Base-by-base conservation (phyloP, 73 alveolate species). In the Paraurostyla sp. region DNA sequence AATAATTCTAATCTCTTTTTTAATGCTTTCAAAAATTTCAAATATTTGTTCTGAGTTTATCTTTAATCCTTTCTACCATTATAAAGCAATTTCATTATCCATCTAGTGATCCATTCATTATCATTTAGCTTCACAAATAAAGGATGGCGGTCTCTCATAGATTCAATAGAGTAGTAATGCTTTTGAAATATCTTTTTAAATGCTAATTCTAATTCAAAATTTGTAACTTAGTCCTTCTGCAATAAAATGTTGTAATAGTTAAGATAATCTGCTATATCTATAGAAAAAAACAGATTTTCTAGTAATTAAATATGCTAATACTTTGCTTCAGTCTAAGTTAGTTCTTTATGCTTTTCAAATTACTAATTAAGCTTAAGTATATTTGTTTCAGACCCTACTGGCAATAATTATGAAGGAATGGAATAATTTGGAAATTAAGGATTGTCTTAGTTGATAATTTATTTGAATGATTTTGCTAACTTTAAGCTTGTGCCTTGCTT, bases 171-270 rank as follows among this genome's bases (percentile, higher is more conserved):
- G 36, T 73, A 73, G 32, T 71, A 73, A 25, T 73, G 71, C 30
- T 49, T 22, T 46, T 73, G 50, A 48, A 73, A 73, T 73, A 73
- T 73, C 50, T 73, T 73, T 27, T 71, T 45, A 45, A 73, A 73
- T 45, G 86, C 86, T 22, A 73, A 33, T 48, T 73, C 86, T 22
- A 73, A 20, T 43, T 73, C 86, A 45, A 73, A 73, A 46, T 73
- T 71, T 23, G 65, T 73, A 0, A 22, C n/a, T 6, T 23, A 29
- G 0, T 73, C 86, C 42, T 23, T 40, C 49, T 45, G 25, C 16
- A 45, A 29, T 48, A 32, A 1, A 27, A 43, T 25, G 18, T 16
- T 29, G 29, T 43, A 48, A 73, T 2, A 13, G 18, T n/a, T 15
- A 25, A 23, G n/a, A n/a, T n/a, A 73, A 15, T 48, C 86, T 40